phyloP scores from a whole-genome alignment of 129 eudicot genomes.

The carrot (Daucus carota) region DNA sequence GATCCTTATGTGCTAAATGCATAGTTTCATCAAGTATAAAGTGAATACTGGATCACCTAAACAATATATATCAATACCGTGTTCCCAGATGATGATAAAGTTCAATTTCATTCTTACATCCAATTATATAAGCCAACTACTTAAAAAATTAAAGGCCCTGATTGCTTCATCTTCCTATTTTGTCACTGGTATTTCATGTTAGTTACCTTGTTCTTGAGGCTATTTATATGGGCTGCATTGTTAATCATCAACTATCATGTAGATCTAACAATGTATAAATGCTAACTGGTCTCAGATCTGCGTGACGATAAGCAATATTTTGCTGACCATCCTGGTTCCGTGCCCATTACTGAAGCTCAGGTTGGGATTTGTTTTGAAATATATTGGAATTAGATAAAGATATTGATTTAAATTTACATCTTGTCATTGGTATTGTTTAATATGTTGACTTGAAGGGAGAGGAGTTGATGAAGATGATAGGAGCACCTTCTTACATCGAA shows the following conservation, averaged over 20 bases:
- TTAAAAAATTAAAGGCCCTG: neutral
- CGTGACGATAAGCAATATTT: slow-evolving; percentile 88
- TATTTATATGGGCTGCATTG: neutral
- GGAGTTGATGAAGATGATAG: slow-evolving; percentile 82
- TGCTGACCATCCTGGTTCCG: slow-evolving; percentile 72
- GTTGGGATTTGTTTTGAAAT: slow-evolving; percentile 23
- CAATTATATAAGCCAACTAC: neutral
- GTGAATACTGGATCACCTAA: neutral
- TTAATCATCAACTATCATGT: neutral
- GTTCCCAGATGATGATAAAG: neutral
- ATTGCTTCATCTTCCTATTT: neutral
- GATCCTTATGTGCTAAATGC: neutral
- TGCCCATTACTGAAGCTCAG: slow-evolving; percentile 64
- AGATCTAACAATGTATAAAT: slow-evolving; percentile 6
- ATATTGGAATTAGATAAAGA: neutral
- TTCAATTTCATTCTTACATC: neutral
- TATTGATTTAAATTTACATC: slow-evolving; percentile 8
- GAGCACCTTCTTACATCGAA: slow-evolving; percentile 88
- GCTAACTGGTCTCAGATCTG: slow-evolving; percentile 45
- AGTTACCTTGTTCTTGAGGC: neutral
- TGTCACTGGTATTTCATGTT: neutral
- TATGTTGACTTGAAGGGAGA: slow-evolving; percentile 61
- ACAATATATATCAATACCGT: neutral
- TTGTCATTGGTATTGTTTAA: slow-evolving; percentile 9
- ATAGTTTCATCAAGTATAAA: neutral